Evolutionary conservation across 179 eudicot genomes (phyloP).

Genomic region (Drosera spatulata): DNA sequence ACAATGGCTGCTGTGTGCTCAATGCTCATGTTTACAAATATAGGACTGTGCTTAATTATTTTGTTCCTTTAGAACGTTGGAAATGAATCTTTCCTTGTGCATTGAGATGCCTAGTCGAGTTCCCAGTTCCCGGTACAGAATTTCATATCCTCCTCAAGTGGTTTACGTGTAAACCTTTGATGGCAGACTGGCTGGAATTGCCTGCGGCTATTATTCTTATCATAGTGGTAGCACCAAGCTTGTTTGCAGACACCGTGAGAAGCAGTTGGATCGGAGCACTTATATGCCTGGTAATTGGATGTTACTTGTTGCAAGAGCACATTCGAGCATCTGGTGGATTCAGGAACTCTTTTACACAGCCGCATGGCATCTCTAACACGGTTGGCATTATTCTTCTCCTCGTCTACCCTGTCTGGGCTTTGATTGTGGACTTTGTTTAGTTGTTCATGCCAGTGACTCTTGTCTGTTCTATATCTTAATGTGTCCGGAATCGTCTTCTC

Average conservation of each 20-base stretch:
- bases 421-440: conserved; percentile 33
- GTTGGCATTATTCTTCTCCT: conserved; percentile 63
- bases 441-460: background rate
- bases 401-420: conserved; percentile 69
- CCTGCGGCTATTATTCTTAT: conserved; percentile 75
- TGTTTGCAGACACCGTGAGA: conserved; percentile 40
- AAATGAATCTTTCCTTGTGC: too few species aligned
- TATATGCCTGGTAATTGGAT: conserved; percentile 56
- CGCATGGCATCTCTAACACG: conserved; percentile 69
- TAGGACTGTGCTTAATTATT: too few species aligned
- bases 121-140: too few species aligned
- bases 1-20: too few species aligned
- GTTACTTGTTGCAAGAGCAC: conserved; percentile 86
- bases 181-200: conserved; percentile 75
- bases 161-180: background rate
- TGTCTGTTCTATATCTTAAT: too few species aligned
- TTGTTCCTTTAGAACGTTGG: too few species aligned
- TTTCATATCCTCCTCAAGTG: too few species aligned
- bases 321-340: conserved; percentile 94
- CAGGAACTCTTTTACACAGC: conserved; percentile 74
- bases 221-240: conserved; percentile 66
- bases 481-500: too few species aligned
- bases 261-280: conserved; percentile 31
- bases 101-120: too few species aligned
- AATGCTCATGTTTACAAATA: too few species aligned